A percentile compares a stretch with the other conserved stretches of the same genome.
Evolutionary conservation across 768 basidiomycete species (phyloP).

Genomic region (Tulasnella sp.): DNA sequence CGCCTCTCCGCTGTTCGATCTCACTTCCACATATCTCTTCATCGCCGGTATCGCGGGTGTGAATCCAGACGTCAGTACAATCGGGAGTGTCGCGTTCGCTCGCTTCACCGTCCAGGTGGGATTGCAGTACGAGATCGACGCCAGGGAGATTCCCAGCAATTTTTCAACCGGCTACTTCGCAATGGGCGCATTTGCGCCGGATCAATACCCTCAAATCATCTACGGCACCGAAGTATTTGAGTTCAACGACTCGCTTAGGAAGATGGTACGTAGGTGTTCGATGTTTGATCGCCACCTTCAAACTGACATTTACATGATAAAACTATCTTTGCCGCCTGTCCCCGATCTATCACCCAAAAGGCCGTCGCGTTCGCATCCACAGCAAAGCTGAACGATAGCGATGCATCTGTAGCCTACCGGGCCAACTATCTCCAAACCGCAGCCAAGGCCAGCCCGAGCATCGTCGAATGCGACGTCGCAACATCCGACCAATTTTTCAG

Average conservation of each 20-base stretch:
- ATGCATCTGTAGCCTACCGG: constrained; percentile 27
- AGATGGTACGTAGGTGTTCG: neutral
- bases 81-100: constrained; percentile 31
- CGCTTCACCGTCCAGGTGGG: constrained; percentile 32
- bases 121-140: constrained; percentile 34
- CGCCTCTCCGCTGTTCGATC: constrained; percentile 28
- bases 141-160: constrained; percentile 31
- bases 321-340: neutral
- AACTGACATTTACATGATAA: no score
- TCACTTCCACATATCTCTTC: constrained; percentile 33
- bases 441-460: constrained; percentile 27
- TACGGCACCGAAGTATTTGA: constrained; percentile 38
- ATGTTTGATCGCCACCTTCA: no score
- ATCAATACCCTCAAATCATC: constrained; percentile 22
- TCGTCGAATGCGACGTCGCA: constrained; percentile 29
- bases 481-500: constrained; percentile 32
- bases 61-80: constrained; percentile 30
- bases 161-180: constrained; percentile 32
- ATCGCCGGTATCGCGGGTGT: constrained; percentile 34
- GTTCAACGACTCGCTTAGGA: constrained; percentile 32
- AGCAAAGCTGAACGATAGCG: constrained; percentile 29
- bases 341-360: no score
- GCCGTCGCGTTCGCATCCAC: constrained; percentile 25
- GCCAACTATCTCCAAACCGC: constrained; percentile 24
- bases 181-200: constrained; percentile 25